Conservation (phyloP, 352 stramenopile species). For the Vaucheria bursata region DNA sequence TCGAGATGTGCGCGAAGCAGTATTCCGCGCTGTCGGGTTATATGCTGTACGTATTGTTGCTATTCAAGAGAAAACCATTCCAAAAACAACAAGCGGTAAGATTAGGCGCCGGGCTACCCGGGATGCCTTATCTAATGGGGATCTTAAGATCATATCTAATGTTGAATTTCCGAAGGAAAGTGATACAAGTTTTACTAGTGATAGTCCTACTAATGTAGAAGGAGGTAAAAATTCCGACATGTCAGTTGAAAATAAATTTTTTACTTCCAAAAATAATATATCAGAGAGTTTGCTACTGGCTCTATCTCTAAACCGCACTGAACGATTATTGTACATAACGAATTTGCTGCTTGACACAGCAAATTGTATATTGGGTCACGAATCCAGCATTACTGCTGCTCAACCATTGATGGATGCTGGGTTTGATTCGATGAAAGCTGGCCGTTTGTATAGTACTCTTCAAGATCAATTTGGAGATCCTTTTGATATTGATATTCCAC, state of each 20-base stretch:
- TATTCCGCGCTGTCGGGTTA: background rate
- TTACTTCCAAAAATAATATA: too few relatives aligned
- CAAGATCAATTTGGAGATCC: constrained; percentile 6
- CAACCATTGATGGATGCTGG: constrained; percentile 46
- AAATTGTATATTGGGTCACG: background rate
- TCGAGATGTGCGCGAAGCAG: background rate
- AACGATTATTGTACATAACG: background rate
- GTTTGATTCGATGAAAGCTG: constrained; percentile 47
- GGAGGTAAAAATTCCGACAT: background rate
- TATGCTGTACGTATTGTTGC: constrained; percentile 4
- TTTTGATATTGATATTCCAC: constrained; percentile 14
- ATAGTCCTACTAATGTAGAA: background rate
- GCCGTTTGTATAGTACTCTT: constrained; percentile 36
- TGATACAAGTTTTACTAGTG: background rate
- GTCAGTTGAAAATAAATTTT: too few relatives aligned
- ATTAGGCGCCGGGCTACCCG: constrained; percentile 41
- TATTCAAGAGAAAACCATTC: constrained; percentile 45
- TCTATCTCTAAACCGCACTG: background rate
- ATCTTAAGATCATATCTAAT: constrained; percentile 12
- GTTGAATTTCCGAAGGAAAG: background rate
- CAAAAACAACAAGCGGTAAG: constrained; percentile 47
- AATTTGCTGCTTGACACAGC: background rate
- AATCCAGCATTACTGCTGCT: constrained; percentile 1
- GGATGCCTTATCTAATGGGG: constrained; percentile 18
- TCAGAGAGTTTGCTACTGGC: background rate